phyloP scores from a whole-genome alignment of 805 yeast species.

The Metschnikowia lochheadii region DNA sequence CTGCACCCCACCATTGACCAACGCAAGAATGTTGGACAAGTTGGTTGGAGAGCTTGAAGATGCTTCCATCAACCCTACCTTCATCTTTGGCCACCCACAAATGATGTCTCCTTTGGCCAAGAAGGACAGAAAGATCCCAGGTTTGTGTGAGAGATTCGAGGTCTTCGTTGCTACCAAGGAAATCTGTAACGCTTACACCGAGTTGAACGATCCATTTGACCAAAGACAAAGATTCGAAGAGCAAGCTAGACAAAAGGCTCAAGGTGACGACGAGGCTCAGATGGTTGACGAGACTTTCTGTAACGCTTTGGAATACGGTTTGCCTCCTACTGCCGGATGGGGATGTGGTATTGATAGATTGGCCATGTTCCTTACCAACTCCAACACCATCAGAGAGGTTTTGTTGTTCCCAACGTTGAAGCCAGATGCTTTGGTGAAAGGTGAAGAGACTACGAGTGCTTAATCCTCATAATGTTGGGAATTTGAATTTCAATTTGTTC shows the following conservation, averaged over 20 bases:
- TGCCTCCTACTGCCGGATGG: slow-evolving; percentile 99
- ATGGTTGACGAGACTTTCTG: slow-evolving; percentile 94
- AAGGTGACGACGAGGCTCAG: slow-evolving; percentile 99
- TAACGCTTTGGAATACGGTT: slow-evolving; percentile 95
- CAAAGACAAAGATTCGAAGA: slow-evolving; percentile 97
- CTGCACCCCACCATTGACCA: slow-evolving; percentile 90
- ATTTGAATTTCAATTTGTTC: background rate
- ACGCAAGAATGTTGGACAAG: slow-evolving; percentile 98
- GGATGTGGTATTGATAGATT: slow-evolving; percentile 98
- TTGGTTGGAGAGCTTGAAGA: slow-evolving; percentile 97
- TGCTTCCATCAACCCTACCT: slow-evolving; percentile 91
- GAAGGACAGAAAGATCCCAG: slow-evolving; percentile 87
- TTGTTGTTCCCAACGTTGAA: slow-evolving; percentile 97
- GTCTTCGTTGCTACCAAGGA: slow-evolving; percentile 98
- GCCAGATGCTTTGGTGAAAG: slow-evolving; percentile 62
- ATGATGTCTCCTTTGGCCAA: slow-evolving; percentile 99
- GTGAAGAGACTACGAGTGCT: slow-evolving; percentile 25
- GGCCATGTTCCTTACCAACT: slow-evolving; percentile 96
- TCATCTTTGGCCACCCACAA: slow-evolving; percentile 98
- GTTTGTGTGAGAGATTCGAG: slow-evolving; percentile 97
- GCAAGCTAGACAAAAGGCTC: slow-evolving; percentile 97
- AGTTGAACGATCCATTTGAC: slow-evolving; percentile 97
- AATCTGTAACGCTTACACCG: slow-evolving; percentile 97
- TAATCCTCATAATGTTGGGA: background rate
- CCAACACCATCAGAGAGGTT: slow-evolving; percentile 96